phyloP scores from a whole-genome alignment of 2,329 filamentous ascomycete genomes.

The Xylariaceae sp. region DNA sequence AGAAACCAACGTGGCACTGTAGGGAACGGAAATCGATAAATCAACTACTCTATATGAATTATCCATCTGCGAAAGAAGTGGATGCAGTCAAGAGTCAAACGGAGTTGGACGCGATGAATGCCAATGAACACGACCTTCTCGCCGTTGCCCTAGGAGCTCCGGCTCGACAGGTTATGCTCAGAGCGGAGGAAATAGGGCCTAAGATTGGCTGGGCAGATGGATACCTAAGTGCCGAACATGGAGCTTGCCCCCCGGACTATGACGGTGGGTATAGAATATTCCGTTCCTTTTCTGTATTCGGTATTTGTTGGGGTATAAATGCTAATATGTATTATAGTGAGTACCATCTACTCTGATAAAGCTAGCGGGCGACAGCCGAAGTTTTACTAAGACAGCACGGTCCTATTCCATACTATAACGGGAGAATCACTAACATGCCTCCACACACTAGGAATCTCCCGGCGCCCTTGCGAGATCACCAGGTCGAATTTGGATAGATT shows the following conservation, averaged over 20 bases:
- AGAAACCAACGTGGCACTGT: conserved; percentile 4
- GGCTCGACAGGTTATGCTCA: conserved; percentile 51
- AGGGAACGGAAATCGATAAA: conserved; percentile 48
- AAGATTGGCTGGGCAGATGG: conserved; percentile 53
- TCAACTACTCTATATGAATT: conserved; percentile 45
- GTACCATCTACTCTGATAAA: too few relatives aligned
- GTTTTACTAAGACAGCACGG: too few relatives aligned
- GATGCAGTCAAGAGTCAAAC: conserved; percentile 36
- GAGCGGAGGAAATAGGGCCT: conserved; percentile 51
- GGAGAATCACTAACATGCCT: too few relatives aligned
- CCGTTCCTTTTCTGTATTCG: too few relatives aligned
- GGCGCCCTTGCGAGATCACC: conserved; percentile 46
- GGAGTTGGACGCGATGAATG: conserved; percentile 47
- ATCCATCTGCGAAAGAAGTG: conserved; percentile 40
- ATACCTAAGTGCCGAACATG: conserved; percentile 50
- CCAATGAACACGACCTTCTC: conserved; percentile 46
- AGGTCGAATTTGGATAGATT: conserved; percentile 52
- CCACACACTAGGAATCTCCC: too few relatives aligned
- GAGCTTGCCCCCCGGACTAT: conserved; percentile 50
- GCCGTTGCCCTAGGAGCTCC: conserved; percentile 53
- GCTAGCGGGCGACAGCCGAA: too few relatives aligned
- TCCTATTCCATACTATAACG: too few relatives aligned
- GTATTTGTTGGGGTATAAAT: too few relatives aligned
- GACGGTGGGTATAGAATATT: too few relatives aligned
- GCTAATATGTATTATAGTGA: too few relatives aligned